Percentiles rank a stretch among this genome's conserved stretches.
phyloP scores from a whole-genome alignment of 352 stramenopile genomes.

The Pythium volutum region DNA sequence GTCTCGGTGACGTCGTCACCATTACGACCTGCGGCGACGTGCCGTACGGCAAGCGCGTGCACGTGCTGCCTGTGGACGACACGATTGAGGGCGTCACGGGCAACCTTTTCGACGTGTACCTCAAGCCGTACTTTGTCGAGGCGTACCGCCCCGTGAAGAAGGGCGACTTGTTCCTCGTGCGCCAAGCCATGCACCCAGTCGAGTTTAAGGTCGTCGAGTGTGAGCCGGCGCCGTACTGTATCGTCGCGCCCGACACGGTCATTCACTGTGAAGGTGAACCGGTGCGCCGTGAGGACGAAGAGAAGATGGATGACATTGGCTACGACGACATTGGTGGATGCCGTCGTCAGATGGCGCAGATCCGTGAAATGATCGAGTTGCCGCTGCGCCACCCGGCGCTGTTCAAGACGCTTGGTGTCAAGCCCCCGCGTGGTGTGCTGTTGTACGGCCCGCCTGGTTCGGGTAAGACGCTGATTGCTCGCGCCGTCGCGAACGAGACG shows the following conservation, averaged over 20 bases:
- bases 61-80: slow-evolving; percentile 98
- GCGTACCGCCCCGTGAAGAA: slow-evolving; percentile 99
- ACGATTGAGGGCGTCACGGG: slow-evolving; percentile 99
- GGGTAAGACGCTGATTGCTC: slow-evolving; percentile 99
- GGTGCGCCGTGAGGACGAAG: slow-evolving; percentile 98
- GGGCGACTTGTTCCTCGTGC: slow-evolving; percentile 98
- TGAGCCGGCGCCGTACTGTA: slow-evolving; percentile 97
- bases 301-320: slow-evolving; percentile 98
- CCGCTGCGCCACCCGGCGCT: slow-evolving; percentile 96
- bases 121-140: slow-evolving; percentile 99
- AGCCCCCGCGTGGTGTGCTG: slow-evolving; percentile 98
- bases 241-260: slow-evolving; percentile 98
- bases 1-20: slow-evolving; percentile 97
- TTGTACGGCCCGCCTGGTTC: slow-evolving; percentile 98
- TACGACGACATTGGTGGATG: slow-evolving; percentile 99
- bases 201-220: slow-evolving; percentile 99
- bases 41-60: slow-evolving; percentile 98
- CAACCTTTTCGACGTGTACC: slow-evolving; percentile 99
- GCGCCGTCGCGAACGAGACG: slow-evolving; percentile 98
- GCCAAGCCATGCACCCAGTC: slow-evolving; percentile 98
- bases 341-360: slow-evolving; percentile 98
- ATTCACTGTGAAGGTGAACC: slow-evolving; percentile 99
- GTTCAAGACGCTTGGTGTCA: slow-evolving; percentile 99
- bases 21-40: slow-evolving; percentile 96
- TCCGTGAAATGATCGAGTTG: slow-evolving; percentile 99